phyloP scores from a whole-genome alignment of 495 filamentous ascomycete species.

The Hypoxylon rickii region DNA sequence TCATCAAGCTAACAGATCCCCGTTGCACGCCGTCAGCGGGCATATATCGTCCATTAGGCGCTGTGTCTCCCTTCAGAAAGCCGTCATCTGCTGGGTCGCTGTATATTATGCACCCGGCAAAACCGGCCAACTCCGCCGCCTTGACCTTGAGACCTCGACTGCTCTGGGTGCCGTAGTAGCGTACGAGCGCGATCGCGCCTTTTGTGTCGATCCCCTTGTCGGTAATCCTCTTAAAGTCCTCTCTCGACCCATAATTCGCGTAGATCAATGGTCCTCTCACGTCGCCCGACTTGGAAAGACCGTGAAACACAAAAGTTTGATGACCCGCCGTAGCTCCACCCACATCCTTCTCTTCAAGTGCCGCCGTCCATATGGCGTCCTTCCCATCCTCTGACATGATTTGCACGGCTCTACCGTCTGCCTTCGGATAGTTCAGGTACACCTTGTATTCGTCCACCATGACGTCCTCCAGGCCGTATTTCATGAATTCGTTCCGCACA shows the following conservation, averaged over 20 bases:
- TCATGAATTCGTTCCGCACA: conserved; percentile 72
- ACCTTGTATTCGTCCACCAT: conserved; percentile 77
- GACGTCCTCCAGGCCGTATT: conserved; percentile 72
- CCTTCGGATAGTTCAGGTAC: conserved; percentile 88
- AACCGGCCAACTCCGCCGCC: conserved; percentile 83
- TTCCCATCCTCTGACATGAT: conserved; percentile 70
- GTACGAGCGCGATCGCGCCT: conserved; percentile 82
- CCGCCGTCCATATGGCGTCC: conserved; percentile 75
- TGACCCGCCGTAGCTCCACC: conserved; percentile 57
- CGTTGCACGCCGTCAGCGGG: conserved; percentile 80
- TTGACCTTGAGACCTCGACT: conserved; percentile 84
- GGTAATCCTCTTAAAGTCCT: conserved; percentile 76
- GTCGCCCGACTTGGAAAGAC: conserved; percentile 83
- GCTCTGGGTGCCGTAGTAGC: conserved; percentile 74
- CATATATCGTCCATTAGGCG: conserved; percentile 76
- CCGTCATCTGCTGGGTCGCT: conserved; percentile 85
- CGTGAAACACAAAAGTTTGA: conserved; percentile 81
- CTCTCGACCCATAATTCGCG: conserved; percentile 84
- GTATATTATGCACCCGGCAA: conserved; percentile 87
- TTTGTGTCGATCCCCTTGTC: conserved; percentile 72
- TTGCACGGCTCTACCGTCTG: conserved; percentile 75
- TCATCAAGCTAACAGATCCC: conserved; percentile 81
- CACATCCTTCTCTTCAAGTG: conserved; percentile 73
- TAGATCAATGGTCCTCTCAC: conserved; percentile 93
- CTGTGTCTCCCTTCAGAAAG: conserved; percentile 67